Percentiles rank a stretch among this genome's conserved stretches.
phyloP scores from a whole-genome alignment of 148 eudicot genomes.

The Arctostaphylos glauca region DNA sequence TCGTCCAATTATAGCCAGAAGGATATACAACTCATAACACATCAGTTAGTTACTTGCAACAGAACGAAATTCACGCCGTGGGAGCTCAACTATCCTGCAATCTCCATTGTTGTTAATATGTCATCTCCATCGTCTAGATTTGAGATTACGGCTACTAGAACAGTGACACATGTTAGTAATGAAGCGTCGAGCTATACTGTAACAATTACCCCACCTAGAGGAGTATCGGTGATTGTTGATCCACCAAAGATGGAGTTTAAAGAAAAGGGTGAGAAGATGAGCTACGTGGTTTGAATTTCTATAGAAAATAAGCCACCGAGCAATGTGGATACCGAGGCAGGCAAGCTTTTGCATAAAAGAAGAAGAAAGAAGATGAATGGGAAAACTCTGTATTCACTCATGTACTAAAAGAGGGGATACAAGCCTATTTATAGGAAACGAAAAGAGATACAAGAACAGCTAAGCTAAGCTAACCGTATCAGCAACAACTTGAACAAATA shows the following conservation, averaged over 20 bases:
- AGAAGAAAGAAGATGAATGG: too few species aligned
- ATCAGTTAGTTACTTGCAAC: slow-evolving; percentile 19
- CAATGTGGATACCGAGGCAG: not conserved
- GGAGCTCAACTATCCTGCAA: slow-evolving; percentile 56
- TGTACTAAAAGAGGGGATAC: too few species aligned
- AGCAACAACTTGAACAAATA: too few species aligned
- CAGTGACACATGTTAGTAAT: slow-evolving; percentile 34
- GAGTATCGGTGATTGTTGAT: slow-evolving; percentile 17
- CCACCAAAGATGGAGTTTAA: slow-evolving; percentile 20
- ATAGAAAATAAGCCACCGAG: not conserved
- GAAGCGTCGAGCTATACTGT: slow-evolving; percentile 19
- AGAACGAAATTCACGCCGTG: slow-evolving; percentile 27
- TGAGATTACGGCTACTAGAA: slow-evolving; percentile 28
- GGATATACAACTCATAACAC: slow-evolving; percentile 20
- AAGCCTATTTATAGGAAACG: too few species aligned
- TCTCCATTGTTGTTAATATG: slow-evolving; percentile 21
- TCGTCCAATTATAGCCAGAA: slow-evolving; percentile 25
- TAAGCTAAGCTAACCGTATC: too few species aligned
- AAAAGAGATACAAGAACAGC: too few species aligned
- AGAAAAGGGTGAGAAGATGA: slow-evolving; percentile 18
- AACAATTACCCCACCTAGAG: slow-evolving; percentile 16
- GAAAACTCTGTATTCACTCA: too few species aligned
- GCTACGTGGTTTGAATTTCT: slow-evolving; percentile 21
- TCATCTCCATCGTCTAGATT: not conserved
- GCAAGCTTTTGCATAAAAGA: too few species aligned